Evolutionary conservation across 2,329 filamentous ascomycete species (phyloP).

Genomic region (Metarhizium robertsii): DNA sequence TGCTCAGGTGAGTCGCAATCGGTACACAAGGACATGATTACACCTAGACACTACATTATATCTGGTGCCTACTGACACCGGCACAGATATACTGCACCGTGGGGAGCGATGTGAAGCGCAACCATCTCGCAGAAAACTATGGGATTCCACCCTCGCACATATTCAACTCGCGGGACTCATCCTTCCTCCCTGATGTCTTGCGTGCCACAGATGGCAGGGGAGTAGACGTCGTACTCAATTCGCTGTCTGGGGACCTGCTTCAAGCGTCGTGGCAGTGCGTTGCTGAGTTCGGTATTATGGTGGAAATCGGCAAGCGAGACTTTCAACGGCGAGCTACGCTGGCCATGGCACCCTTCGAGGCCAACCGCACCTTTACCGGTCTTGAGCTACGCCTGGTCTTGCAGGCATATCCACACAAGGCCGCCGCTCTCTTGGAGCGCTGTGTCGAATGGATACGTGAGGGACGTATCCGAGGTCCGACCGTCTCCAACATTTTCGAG

Average conservation of each 20-base stretch:
- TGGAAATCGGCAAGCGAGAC: slow-evolving; percentile 27
- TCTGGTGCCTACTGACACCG: not conserved
- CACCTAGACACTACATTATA: not conserved
- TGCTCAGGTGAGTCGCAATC: slow-evolving; percentile 7
- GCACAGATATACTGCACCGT: slow-evolving; percentile 16
- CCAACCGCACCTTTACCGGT: slow-evolving; percentile 19
- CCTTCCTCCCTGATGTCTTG: slow-evolving; percentile 9
- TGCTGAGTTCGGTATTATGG: slow-evolving; percentile 22
- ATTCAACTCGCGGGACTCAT: slow-evolving; percentile 21
- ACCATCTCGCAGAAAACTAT: slow-evolving; percentile 14
- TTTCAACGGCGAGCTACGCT: slow-evolving; percentile 25
- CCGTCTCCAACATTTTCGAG: no score
- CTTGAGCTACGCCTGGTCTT: slow-evolving; percentile 14
- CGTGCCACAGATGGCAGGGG: slow-evolving; percentile 13
- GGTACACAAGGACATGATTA: no score
- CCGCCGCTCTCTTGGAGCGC: no score
- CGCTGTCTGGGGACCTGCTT: slow-evolving; percentile 14
- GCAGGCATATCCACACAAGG: no score
- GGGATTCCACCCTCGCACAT: slow-evolving; percentile 16
- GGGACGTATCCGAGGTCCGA: no score
- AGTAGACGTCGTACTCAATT: slow-evolving; percentile 20
- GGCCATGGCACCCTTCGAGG: slow-evolving; percentile 32
- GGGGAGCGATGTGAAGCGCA: slow-evolving; percentile 17
- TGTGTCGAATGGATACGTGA: no score
- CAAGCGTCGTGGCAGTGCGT: slow-evolving; percentile 25